phyloP scores from a whole-genome alignment of 208 protist species.

The Acanthamoeba healyi region DNA sequence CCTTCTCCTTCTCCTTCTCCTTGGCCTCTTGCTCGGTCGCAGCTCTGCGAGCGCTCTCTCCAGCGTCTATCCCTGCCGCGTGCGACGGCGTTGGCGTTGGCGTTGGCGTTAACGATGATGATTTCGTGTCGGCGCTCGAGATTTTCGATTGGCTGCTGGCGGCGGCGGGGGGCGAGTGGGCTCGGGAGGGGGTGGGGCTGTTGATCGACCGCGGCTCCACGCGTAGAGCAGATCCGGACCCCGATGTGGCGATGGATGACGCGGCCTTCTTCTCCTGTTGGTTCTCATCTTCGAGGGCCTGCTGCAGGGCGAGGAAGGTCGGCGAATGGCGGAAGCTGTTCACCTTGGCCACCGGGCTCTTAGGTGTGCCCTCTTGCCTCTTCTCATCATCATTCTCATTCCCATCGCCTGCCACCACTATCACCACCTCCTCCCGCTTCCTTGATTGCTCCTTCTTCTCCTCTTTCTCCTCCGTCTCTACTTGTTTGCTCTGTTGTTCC shows the following conservation, averaged over 20 bases:
- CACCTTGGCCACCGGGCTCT: neutral
- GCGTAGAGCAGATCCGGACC: neutral
- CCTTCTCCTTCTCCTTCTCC: neutral
- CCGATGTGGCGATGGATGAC: neutral
- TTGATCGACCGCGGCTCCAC: neutral
- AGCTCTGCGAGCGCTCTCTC: neutral
- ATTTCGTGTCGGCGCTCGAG: neutral
- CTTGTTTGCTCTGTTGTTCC: neutral
- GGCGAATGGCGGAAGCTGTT: neutral
- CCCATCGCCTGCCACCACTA: neutral
- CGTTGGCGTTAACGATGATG: no score
- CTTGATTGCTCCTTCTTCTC: neutral
- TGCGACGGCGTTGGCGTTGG: no score
- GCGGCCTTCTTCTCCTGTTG: neutral
- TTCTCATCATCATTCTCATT: neutral
- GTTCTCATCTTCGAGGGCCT: neutral
- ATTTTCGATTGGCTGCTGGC: neutral
- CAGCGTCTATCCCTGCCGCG: no score
- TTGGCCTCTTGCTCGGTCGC: no score
- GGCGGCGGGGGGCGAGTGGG: neutral
- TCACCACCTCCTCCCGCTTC: neutral
- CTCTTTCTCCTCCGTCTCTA: neutral
- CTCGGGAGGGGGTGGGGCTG: neutral
- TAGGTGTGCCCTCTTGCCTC: neutral
- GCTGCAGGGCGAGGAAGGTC: slow-evolving; percentile 14